phyloP scores from a whole-genome alignment of 1,284 basidiomycete genomes.

The Bondarzewia mesenterica region DNA sequence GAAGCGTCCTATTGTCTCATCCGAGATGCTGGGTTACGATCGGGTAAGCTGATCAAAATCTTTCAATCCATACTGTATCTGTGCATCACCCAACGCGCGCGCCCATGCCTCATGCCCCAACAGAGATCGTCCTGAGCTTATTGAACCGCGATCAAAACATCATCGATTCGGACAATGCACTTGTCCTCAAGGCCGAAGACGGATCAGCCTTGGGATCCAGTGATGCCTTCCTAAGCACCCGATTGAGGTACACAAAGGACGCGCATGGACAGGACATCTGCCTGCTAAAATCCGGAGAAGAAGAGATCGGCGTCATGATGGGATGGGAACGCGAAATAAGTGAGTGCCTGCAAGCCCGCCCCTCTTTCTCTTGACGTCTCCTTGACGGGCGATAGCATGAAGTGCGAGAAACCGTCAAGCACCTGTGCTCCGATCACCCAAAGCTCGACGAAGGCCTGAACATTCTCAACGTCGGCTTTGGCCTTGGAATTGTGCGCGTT shows the following conservation, averaged over 20 bases:
- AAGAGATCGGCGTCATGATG: conserved; percentile 91
- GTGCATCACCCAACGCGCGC: no score
- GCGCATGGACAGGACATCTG: conserved; percentile 77
- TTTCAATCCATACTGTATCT: conserved; percentile 31
- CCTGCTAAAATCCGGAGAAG: conserved; percentile 60
- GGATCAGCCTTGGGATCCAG: conserved; percentile 69
- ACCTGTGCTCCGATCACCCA: conserved; percentile 48
- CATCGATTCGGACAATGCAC: conserved; percentile 14
- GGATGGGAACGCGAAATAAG: conserved; percentile 86
- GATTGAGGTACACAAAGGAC: conserved; percentile 67
- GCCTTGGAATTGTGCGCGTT: conserved; percentile 80
- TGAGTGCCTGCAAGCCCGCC: conserved; percentile 27
- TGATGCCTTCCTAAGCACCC: conserved; percentile 66
- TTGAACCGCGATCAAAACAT: no score
- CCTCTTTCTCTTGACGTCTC: not conserved
- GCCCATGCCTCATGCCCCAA: no score
- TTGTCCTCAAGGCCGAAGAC: conserved; percentile 52
- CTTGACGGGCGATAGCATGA: conserved; percentile 20
- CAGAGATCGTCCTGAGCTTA: no score
- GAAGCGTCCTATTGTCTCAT: conserved; percentile 66
- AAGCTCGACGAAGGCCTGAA: conserved; percentile 44
- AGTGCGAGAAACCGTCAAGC: conserved; percentile 65
- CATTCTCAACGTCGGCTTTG: conserved; percentile 90
- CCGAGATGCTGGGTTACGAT: conserved; percentile 80
- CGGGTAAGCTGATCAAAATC: conserved; percentile 49